Evolutionary conservation across 148 eudicot genomes (phyloP), one percentile per base, ranked within the genome.

Genomic region (Rhododendron simsii): DNA sequence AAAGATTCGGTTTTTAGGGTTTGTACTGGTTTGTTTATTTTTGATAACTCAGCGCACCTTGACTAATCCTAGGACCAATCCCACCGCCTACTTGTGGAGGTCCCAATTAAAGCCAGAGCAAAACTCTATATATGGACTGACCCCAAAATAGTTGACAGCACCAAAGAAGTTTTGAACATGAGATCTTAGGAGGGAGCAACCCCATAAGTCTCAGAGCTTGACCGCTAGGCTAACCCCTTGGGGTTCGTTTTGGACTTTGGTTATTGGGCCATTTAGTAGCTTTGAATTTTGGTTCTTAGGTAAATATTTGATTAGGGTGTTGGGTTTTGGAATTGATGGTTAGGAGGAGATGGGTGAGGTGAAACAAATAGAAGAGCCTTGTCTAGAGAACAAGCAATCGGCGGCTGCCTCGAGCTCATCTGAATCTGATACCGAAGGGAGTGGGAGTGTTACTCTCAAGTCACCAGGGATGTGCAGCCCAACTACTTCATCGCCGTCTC

Each of bases 371-470:
- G 96, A 91, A 81, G 96, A 89, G 85, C 91, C 83, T 87, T 94
- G 96, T 86, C 85, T 91, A 80, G 98, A 95, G 92, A 95, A 94
- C 78, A 97, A 93, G 86, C 96, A 95, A 90, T 91, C 95, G 7
- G 90, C 90, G 1, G 94, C 93, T 45, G 96, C 94, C 55, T 92
- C 98, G 5, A 93, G 93, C 87, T 95, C 98, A 41, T 93, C 93
- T 4, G 84, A 88, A 41, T 93, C 93, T 4, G 84, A 88, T 87
- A 95, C 98, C 0, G 95, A 97, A 74, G 95, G 91, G 4, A 93
- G 95, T 90, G 92, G 89, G 65, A 92, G 93, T 90, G 90, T 90
- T 87, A 85, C 92, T 53, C 71, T 92, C 28, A 96, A 92, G 90
- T 94, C 98, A 33, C 93, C 96, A 3, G 93, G 87, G 81, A 89